These are phyloP conservation scores for Cetradonia linearis DNA, from an alignment of 495 filamentous ascomycete genomes.

Conservation along the genomic window DNA sequence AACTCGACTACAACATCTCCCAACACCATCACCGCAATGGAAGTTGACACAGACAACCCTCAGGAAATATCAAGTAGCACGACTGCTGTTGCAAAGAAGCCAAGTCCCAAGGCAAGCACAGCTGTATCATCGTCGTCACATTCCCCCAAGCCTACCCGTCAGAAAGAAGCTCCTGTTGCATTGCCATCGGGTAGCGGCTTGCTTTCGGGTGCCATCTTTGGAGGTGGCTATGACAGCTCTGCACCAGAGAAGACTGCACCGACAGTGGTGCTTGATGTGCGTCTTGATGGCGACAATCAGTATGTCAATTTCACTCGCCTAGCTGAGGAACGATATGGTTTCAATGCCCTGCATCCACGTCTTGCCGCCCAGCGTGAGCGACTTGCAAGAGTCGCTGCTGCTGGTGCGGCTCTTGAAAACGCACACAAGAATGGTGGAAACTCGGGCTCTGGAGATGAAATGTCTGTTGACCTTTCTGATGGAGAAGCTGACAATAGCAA, in stretches of 20 bases:
- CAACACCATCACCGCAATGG: conserved; percentile 9
- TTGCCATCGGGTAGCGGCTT: conserved; percentile 59
- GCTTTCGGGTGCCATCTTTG: conserved; percentile 52
- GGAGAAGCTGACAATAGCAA: conserved; percentile 61
- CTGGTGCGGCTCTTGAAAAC: conserved; percentile 68
- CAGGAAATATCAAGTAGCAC: conserved; percentile 8
- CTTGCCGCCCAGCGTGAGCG: conserved; percentile 76
- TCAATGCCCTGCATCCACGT: conserved; percentile 83
- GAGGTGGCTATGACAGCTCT: conserved; percentile 34
- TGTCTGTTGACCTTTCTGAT: conserved; percentile 52
- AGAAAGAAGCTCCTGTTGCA: conserved; percentile 43
- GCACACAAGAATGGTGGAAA: conserved; percentile 37
- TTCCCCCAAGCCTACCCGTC: conserved; percentile 47
- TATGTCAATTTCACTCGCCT: conserved; percentile 92
- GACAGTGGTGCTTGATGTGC: conserved; percentile 75
- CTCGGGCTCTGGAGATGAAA: conserved; percentile 40
- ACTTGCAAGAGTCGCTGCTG: conserved; percentile 71
- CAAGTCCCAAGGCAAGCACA: conserved; percentile 31
- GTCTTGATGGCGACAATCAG: conserved; percentile 69
- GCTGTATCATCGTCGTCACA: conserved; percentile 46
- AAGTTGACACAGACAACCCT: conserved; percentile 20
- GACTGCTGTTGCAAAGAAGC: conserved; percentile 26
- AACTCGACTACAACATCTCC: background rate
- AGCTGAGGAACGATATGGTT: conserved; percentile 87
- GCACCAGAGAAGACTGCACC: conserved; percentile 50